phyloP scores from a whole-genome alignment of 2,329 filamentous ascomycete species.

The Nothomitra cinnamomea region DNA sequence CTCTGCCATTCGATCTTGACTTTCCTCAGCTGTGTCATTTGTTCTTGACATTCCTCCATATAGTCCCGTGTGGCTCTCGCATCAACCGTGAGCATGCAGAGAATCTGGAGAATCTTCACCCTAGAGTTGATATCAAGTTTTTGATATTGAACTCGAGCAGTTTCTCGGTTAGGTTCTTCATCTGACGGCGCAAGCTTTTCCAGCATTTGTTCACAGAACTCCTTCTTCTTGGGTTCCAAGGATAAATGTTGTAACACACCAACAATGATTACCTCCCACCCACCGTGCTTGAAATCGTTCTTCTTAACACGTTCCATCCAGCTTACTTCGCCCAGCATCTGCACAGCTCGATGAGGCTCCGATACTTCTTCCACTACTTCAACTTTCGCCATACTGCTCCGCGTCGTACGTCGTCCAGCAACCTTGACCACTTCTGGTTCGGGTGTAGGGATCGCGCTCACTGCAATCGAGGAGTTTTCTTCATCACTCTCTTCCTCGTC shows the following conservation, averaged over 20 bases:
- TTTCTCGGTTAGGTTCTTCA: constrained; percentile 57
- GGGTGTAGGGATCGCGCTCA: constrained; percentile 34
- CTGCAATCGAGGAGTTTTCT: constrained; percentile 36
- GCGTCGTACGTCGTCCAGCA: constrained; percentile 48
- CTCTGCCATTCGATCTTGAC: constrained; percentile 89
- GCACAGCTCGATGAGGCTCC: constrained; percentile 50
- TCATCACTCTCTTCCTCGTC: constrained; percentile 41
- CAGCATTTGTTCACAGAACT: constrained; percentile 63
- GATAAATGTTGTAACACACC: constrained; percentile 76
- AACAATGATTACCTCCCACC: constrained; percentile 81
- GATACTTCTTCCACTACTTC: constrained; percentile 32
- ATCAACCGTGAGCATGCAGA: constrained; percentile 70
- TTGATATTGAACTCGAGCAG: constrained; percentile 54
- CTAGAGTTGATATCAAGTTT: constrained; percentile 69
- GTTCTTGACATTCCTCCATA: constrained; percentile 80
- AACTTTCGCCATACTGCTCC: constrained; percentile 66
- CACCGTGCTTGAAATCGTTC: constrained; percentile 72
- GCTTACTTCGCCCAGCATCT: constrained; percentile 55
- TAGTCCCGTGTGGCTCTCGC: constrained; percentile 77
- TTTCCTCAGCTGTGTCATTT: constrained; percentile 89
- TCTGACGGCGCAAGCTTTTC: constrained; percentile 65
- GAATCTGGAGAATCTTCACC: constrained; percentile 62
- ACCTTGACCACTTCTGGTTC: constrained; percentile 48
- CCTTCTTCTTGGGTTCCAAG: constrained; percentile 50
- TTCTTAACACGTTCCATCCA: constrained; percentile 77